These are phyloP conservation scores for Phytophthora boehmeriae DNA, from an alignment of 352 stramenopile species.

Conservation along the genomic window DNA sequence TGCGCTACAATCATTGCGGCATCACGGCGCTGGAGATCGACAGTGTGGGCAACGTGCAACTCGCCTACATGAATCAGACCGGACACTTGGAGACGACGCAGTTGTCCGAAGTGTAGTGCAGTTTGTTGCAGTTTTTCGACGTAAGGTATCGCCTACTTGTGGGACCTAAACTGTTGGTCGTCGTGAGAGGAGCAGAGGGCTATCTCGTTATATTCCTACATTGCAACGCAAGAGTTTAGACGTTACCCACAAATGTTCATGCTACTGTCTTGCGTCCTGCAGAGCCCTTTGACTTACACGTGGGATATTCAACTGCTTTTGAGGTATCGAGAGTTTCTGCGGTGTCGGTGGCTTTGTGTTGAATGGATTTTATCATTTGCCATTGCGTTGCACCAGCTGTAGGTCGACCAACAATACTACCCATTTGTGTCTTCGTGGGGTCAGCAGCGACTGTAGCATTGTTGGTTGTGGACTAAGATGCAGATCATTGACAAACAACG, in stretches of 20 bases:
- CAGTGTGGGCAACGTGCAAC: slow-evolving; percentile 71
- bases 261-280: neutral
- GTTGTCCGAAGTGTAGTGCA: slow-evolving; percentile 58
- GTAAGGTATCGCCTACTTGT: neutral
- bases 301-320: neutral
- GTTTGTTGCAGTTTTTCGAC: neutral
- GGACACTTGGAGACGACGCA: slow-evolving; percentile 59
- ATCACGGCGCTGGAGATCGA: slow-evolving; percentile 69
- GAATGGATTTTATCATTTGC: slow-evolving; percentile 34
- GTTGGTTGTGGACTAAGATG: slow-evolving; percentile 21
- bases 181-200: too few relatives aligned
- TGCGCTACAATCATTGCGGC: slow-evolving; percentile 75
- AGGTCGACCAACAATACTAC: slow-evolving; percentile 8
- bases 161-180: neutral
- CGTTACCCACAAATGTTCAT: neutral
- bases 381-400: neutral
- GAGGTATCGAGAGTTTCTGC: neutral
- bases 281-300: neutral
- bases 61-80: slow-evolving; percentile 71
- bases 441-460: slow-evolving; percentile 12
- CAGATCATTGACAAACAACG: slow-evolving; percentile 9
- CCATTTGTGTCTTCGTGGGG: slow-evolving; percentile 9
- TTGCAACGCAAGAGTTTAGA: too few relatives aligned
- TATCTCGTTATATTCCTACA: too few relatives aligned
- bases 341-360: slow-evolving; percentile 1